Base-by-base conservation (phyloP, 495 filamentous ascomycete genomes). In the Neurospora cerealis region DNA sequence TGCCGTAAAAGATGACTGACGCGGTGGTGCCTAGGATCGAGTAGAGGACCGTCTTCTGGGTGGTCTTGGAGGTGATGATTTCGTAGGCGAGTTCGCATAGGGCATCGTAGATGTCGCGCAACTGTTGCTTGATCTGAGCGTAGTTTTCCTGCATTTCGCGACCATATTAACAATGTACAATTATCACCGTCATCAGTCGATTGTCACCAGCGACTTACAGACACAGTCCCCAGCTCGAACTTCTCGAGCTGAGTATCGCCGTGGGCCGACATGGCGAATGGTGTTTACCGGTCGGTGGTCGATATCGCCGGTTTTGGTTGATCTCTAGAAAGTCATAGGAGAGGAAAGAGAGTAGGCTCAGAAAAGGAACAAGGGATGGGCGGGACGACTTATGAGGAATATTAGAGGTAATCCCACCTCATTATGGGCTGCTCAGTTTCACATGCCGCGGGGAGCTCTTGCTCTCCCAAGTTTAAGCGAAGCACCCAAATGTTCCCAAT, bases 31-130 rank as follows among this genome's bases (percentile, higher is more conserved):
- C 87, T 36, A 97, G 83, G 13, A 89, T 74, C n/a, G 89, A 89
- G 77, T 88, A 89, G 62, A 97, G 79, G 78, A 97, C 95, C 28
- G 91, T 88, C 77, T 89, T 89, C 71, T 88, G 86, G 10, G 92
- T 91, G 44, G 88, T 82, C 77, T 88, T 90, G 42, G 92, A 95
- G 48, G 89, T 83, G 48, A 88, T 83, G 17, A 70, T 69, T 69
- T 73, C 72, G 46, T 54, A 46, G 32, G 41, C 38, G 41, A 60
- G 24, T 15, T 71, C 40, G 24, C 38, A 28, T 24, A 54, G 39
- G 77, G 86, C 82, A 74, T 81, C 85, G 73, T 89, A 75, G 6
- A 88, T 87, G 60, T 73, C 44, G 46, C 40, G 39, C 34, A 74
- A 41, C 37, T 66, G 54, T 19, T 66, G 54, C 32, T 66, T 66